Evolutionary conservation across 805 yeast species (phyloP), one percentile per base, ranked within the genome.

Genomic region (Cyberlindnera meyerae): DNA sequence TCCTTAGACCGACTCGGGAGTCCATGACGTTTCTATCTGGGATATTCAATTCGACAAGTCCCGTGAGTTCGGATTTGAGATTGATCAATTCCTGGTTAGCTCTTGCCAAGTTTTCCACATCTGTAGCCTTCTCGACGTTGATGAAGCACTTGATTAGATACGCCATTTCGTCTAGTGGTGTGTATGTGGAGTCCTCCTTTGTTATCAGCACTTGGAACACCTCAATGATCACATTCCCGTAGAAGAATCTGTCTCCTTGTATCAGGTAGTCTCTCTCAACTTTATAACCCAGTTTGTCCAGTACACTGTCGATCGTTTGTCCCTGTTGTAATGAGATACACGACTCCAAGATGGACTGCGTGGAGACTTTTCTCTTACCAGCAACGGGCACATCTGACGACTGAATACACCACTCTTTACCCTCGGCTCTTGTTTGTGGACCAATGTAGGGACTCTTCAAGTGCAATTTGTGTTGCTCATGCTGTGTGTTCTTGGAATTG

Each of bases 1-100:
- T 36, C 31, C 40, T 28, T 9, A 40, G 27, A 6, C 44, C 44
- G 12, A 40, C 24, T 27, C 95, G 71, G 1, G 89, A 76, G 56
- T 88, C 96, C 87, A 88, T 85, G 18, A 70, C 66, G 54, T 75
- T 76, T 44, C 96, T 69, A 52, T 85, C 93, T 5, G 95, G 95
- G 22, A 83, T 73, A 14, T 67, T 75, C 31, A 89, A 66, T 31
- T 76, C 75, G 8, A 89, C 69, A 33, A 87, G 64, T 11, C 88
- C 88, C 39, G 69, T 63, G 42, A 89, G 62, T 34, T 79, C 85
- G 14, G 66, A 75, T 57, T 84, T 85, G 27, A 87, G 61, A 31
- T 61, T 65, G 31, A 77, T 62, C 44, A 89, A 62, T 37, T 79
- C 79, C 39, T 73, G 74, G 4, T 79, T 75, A 1, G 87, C 85